A percentile compares a stretch with the other conserved stretches of the same genome.
Conservation (phyloP, 2,329 filamentous ascomycete genomes). For the Akanthomyces uredinophilus region DNA sequence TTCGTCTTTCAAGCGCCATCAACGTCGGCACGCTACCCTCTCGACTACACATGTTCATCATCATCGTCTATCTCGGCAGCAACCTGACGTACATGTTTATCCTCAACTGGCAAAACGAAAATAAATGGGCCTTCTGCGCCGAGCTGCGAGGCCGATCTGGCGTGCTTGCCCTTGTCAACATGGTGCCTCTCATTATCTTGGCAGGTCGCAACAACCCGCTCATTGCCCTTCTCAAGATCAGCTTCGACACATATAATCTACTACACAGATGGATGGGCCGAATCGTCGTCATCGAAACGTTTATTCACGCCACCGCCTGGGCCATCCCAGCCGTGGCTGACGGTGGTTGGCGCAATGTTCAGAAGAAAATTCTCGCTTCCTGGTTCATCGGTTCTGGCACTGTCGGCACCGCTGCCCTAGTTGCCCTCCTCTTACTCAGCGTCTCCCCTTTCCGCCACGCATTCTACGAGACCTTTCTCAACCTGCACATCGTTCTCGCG, state of each 20-base stretch:
- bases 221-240: constrained; percentile 74
- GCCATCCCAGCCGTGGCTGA: constrained; percentile 63
- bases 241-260: constrained; percentile 92
- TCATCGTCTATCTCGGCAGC: constrained; percentile 52
- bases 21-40: constrained; percentile 61
- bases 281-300: constrained; percentile 61
- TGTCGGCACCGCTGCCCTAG: constrained; percentile 55
- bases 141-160: constrained; percentile 83
- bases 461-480: constrained; percentile 96
- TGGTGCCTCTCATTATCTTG: constrained; percentile 85
- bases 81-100: constrained; percentile 59
- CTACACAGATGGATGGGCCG: constrained; percentile 69
- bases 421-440: constrained; percentile 63
- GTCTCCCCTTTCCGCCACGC: constrained; percentile 81
- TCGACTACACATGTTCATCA: constrained; percentile 54
- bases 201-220: constrained; percentile 91
- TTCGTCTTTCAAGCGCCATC: constrained; percentile 54
- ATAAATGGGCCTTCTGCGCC: constrained; percentile 63
- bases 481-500: constrained; percentile 74
- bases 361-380: constrained; percentile 48
- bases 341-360: constrained; percentile 56
- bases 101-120: constrained; percentile 53
- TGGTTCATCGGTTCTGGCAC: constrained; percentile 63
- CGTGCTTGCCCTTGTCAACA: constrained; percentile 78
- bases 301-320: constrained; percentile 71